These are phyloP conservation scores for Handroanthus guayacan DNA, from an alignment of 257 asterid species.

Conservation along the genomic window DNA sequence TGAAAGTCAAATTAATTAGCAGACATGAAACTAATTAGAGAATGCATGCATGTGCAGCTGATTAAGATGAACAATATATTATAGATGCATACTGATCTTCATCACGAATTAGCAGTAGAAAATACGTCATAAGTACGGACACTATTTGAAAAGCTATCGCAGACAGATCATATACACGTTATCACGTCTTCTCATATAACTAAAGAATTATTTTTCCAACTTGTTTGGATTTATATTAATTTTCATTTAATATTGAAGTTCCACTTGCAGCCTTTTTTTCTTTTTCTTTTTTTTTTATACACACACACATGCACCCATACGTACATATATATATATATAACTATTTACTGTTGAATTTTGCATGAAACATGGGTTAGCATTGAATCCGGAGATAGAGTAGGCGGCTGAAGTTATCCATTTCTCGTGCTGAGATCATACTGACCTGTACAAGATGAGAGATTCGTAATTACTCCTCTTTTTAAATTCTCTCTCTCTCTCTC, in stretches of 20 bases:
- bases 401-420: too few species aligned
- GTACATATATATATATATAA: too few species aligned
- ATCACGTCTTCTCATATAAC: neutral
- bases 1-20: slow-evolving; percentile 20
- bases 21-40: neutral
- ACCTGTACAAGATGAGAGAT: too few species aligned
- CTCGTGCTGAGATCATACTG: too few species aligned
- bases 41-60: slow-evolving; percentile 34
- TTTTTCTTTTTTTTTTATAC: too few species aligned
- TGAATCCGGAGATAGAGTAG: neutral
- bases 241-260: neutral
- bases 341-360: neutral
- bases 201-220: neutral
- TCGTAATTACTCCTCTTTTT: too few species aligned
- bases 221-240: neutral
- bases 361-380: neutral
- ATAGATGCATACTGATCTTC: neutral
- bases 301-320: too few species aligned
- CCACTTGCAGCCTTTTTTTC: too few species aligned
- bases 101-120: neutral
- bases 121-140: slow-evolving; percentile 31
- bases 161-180: neutral
- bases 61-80: neutral
- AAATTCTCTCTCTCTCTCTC: too few species aligned
- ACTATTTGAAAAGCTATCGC: slow-evolving; percentile 28